Percentiles rank a stretch among this genome's conserved stretches.
Evolutionary conservation across 495 filamentous ascomycete genomes (phyloP).

Genomic region (Penicillium crystallinum): DNA sequence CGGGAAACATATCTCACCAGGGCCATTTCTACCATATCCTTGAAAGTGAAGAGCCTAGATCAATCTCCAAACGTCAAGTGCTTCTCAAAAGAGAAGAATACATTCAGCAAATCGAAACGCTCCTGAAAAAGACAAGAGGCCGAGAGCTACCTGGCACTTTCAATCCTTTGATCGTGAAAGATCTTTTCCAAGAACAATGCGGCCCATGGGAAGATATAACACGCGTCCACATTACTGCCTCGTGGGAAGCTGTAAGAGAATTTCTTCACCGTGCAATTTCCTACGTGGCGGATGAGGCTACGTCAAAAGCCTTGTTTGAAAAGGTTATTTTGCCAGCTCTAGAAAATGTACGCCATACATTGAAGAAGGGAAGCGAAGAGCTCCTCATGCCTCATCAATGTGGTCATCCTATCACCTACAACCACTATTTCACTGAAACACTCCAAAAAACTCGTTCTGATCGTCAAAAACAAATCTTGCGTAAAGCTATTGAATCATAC

Average conservation of each 20-base stretch:
- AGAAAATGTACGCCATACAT: slow-evolving; percentile 15
- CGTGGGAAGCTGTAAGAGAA: slow-evolving; percentile 31
- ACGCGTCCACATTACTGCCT: slow-evolving; percentile 23
- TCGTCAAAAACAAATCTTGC: slow-evolving; percentile 9
- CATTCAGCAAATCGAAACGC: slow-evolving; percentile 30
- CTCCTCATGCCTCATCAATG: slow-evolving; percentile 18
- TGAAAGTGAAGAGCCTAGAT: not conserved
- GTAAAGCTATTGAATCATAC: slow-evolving; percentile 8
- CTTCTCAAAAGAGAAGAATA: slow-evolving; percentile 32
- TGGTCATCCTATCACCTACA: slow-evolving; percentile 49
- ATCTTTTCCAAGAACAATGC: slow-evolving; percentile 49
- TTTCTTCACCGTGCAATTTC: slow-evolving; percentile 30
- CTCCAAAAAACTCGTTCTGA: slow-evolving; percentile 37
- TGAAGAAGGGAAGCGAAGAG: slow-evolving; percentile 22
- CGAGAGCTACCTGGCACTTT: slow-evolving; percentile 49
- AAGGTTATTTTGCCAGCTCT: slow-evolving; percentile 36
- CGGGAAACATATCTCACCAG: slow-evolving; percentile 33
- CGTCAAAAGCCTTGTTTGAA: slow-evolving; percentile 33
- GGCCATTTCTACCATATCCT: slow-evolving; percentile 39
- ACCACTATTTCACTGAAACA: slow-evolving; percentile 48
- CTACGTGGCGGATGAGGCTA: slow-evolving; percentile 33
- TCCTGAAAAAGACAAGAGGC: slow-evolving; percentile 37
- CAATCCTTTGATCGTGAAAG: slow-evolving; percentile 45
- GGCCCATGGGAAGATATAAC: slow-evolving; percentile 42
- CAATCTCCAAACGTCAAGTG: slow-evolving; percentile 9